Evolutionary conservation across 805 yeast genomes (phyloP).

Genomic region (Lipomyces lipofer): DNA sequence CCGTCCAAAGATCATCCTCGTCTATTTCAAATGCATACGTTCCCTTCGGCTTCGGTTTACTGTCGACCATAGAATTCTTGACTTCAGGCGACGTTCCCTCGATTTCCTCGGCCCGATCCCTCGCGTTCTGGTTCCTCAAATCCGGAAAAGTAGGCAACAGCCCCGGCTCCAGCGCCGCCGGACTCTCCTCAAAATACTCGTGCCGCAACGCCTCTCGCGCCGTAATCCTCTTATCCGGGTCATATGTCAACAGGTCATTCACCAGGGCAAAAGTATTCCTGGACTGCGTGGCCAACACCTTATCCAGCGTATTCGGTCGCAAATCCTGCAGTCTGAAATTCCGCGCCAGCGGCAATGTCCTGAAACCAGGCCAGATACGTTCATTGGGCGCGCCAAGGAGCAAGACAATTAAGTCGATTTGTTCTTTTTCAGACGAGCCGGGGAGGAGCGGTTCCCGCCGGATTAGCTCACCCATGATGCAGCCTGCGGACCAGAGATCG

Average conservation of each 20-base stretch:
- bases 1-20: background rate
- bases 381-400: constrained; percentile 82
- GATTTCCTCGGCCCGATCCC: background rate
- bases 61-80: too few species aligned
- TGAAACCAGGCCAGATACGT: constrained; percentile 72
- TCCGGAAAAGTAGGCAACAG: constrained; percentile 25
- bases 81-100: background rate
- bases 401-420: constrained; percentile 69
- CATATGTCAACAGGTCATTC: constrained; percentile 56
- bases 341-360: constrained; percentile 67
- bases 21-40: constrained; percentile 8
- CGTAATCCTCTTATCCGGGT: constrained; percentile 65
- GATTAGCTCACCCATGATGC: constrained; percentile 78
- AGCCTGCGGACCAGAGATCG: constrained; percentile 96
- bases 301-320: constrained; percentile 41
- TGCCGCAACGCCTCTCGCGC: constrained; percentile 70
- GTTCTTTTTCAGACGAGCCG: constrained; percentile 84
- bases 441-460: constrained; percentile 72
- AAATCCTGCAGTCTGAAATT: constrained; percentile 38
- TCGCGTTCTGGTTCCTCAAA: background rate
- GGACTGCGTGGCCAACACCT: constrained; percentile 47
- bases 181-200: constrained; percentile 69
- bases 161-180: constrained; percentile 40
- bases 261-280: constrained; percentile 60
- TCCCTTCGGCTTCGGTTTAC: background rate